phyloP scores from a whole-genome alignment of 805 yeast genomes.

The Lipomyces yamanashiensis region DNA sequence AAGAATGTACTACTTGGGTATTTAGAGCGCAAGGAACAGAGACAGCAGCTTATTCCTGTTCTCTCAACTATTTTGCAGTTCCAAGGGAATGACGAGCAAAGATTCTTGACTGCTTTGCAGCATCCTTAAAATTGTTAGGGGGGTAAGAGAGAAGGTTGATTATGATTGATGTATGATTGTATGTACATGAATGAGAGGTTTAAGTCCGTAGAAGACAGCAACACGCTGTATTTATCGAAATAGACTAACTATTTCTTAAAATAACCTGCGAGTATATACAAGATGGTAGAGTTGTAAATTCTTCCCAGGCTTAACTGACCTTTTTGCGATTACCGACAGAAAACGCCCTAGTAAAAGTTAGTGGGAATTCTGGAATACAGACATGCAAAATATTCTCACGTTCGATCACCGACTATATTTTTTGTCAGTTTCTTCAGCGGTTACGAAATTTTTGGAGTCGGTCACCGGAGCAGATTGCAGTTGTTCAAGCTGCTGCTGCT shows the following conservation, averaged over 20 bases:
- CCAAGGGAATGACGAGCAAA: constrained; percentile 70
- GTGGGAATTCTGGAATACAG: too few species aligned
- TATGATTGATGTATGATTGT: not conserved
- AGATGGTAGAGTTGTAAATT: too few species aligned
- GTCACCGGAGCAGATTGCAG: not conserved
- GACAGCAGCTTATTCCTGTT: constrained; percentile 84
- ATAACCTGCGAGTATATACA: too few species aligned
- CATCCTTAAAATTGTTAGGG: constrained; percentile 4
- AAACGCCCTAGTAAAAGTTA: too few species aligned
- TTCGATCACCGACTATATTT: not conserved
- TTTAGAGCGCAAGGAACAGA: constrained; percentile 89
- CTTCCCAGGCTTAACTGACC: too few species aligned
- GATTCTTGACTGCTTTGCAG: constrained; percentile 59
- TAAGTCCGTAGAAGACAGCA: too few species aligned
- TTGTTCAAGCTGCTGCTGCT: not conserved
- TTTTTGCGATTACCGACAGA: too few species aligned
- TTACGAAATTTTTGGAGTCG: not conserved
- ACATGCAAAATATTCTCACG: not conserved
- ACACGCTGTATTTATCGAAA: too few species aligned
- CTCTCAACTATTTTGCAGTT: constrained; percentile 73
- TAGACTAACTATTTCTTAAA: too few species aligned
- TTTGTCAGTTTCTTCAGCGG: not conserved
- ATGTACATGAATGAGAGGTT: too few species aligned
- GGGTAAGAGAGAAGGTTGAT: not conserved
- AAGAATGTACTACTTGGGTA: constrained; percentile 91